phyloP scores from a whole-genome alignment of 2,329 filamentous ascomycete species.

The Verruconis gallopava region DNA sequence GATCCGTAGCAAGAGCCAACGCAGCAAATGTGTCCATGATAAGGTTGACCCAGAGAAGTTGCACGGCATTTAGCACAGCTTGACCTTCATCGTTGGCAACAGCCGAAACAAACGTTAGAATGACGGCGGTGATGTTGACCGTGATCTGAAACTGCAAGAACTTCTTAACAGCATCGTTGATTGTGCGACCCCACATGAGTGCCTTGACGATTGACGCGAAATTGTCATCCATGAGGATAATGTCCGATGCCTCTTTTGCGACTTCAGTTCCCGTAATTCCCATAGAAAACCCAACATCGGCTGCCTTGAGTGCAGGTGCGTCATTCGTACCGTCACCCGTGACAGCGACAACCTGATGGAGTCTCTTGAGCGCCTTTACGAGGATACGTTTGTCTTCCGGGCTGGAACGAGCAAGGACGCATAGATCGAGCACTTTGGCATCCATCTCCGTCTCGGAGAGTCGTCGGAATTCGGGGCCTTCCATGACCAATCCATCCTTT shows the following conservation, averaged over 20 bases:
- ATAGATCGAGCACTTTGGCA: constrained; percentile 46
- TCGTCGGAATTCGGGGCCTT: constrained; percentile 66
- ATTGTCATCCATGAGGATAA: constrained; percentile 81
- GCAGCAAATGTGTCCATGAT: constrained; percentile 97
- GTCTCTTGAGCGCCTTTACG: constrained; percentile 49
- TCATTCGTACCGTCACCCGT: constrained; percentile 79
- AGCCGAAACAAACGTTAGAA: constrained; percentile 77
- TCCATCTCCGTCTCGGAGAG: constrained; percentile 46
- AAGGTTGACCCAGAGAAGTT: constrained; percentile 89
- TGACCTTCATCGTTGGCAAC: constrained; percentile 55
- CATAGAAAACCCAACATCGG: constrained; percentile 78
- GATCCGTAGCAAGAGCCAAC: constrained; percentile 76
- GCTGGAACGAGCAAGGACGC: constrained; percentile 55
- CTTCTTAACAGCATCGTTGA: constrained; percentile 31
- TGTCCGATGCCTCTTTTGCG: constrained; percentile 72
- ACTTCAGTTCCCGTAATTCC: constrained; percentile 74
- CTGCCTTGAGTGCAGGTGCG: constrained; percentile 66
- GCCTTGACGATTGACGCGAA: constrained; percentile 79
- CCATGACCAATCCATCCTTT: constrained; percentile 56
- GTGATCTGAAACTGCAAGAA: constrained; percentile 56
- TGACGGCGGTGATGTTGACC: constrained; percentile 84
- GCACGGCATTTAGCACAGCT: constrained; percentile 76
- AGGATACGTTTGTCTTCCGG: constrained; percentile 57
- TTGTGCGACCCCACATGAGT: constrained; percentile 55
- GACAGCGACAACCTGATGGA: constrained; percentile 67